Evolutionary conservation across 1,284 basidiomycete genomes (phyloP), one percentile per base, ranked within the genome.

Genomic region (Agroathelia rolfsii): DNA sequence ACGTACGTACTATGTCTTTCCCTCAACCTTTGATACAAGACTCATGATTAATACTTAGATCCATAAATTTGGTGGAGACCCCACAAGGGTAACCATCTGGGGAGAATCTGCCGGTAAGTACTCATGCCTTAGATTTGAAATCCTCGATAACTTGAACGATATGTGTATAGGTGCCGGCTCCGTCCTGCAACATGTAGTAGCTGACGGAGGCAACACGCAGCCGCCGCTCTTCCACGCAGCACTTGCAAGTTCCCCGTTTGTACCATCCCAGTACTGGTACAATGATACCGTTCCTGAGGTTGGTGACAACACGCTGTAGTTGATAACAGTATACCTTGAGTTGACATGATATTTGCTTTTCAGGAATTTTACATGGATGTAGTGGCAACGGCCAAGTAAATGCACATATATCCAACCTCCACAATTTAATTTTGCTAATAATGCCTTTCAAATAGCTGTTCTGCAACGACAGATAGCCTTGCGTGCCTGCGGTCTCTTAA

Each of bases 351-450:
- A n/a, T 23, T 5, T 10, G 6, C 21, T 29, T 19, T 5, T 16
- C 28, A 64, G 60, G 35, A 41, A n/a, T 9, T 62, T 3, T 64
- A 55, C 28, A 50, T 34, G 11, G 41, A 59, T 26, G 47, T 55
- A 0, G 47, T 58, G 3, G 28, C 44, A 4, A 45, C 48, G 28
- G 45, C 53, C 2, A 51, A 54, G 62, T 61, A 43, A 41, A 51
- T 38, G 1, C 2, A 4, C 5, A 3, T 27, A 25, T 15, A 6
- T 14, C 18, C 10, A 20, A 3, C 20, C 6, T 30, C 13, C 7
- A 10, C 6, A 30, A 15, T 8, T 8, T 26, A 15, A 20, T 7
- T 11, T 12, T n/a, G 9, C 16, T 11, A 30, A n/a, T 12, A 14
- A 13, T 14, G 5, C 6, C 4, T 21, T 32, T 4, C 18, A 13